A percentile compares a stretch with the other conserved stretches of the same genome.
phyloP scores from a whole-genome alignment of 2,329 filamentous ascomycete species.

The Setomelanomma holmii region DNA sequence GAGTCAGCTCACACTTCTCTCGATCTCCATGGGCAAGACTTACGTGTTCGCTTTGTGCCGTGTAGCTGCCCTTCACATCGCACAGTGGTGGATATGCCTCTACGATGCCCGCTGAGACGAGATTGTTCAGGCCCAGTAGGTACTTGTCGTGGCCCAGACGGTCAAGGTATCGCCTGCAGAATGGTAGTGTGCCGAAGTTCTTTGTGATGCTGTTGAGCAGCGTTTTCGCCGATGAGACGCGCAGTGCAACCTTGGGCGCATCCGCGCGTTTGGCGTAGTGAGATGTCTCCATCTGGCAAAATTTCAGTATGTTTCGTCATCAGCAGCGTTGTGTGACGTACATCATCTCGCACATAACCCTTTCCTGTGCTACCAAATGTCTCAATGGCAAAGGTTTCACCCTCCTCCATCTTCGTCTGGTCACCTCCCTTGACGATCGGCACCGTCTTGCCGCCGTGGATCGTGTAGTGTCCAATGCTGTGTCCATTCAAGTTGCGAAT shows the following conservation, averaged over 20 bases:
- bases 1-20: conserved; percentile 10
- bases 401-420: conserved; percentile 96
- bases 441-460: conserved; percentile 91
- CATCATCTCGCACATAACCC: conserved; percentile 85
- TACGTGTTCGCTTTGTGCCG: conserved; percentile 93
- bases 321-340: conserved; percentile 43
- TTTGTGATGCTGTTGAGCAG: conserved; percentile 90
- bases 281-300: conserved; percentile 72
- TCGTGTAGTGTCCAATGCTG: conserved; percentile 86
- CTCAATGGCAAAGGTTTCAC: conserved; percentile 93
- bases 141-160: conserved; percentile 95
- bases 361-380: conserved; percentile 94
- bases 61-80: conserved; percentile 93
- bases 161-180: conserved; percentile 89
- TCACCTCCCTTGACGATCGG: conserved; percentile 90
- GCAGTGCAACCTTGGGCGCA: conserved; percentile 76
- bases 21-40: conserved; percentile 50
- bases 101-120: conserved; percentile 83
- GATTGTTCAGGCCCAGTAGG: conserved; percentile 84
- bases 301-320: neutral
- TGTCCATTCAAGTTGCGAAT: conserved; percentile 90
- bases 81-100: conserved; percentile 89
- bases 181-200: conserved; percentile 93
- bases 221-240: conserved; percentile 82
- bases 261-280: conserved; percentile 83